Conservation (phyloP, 164 flowering plant species). For the Paratinospora sagittata region DNA sequence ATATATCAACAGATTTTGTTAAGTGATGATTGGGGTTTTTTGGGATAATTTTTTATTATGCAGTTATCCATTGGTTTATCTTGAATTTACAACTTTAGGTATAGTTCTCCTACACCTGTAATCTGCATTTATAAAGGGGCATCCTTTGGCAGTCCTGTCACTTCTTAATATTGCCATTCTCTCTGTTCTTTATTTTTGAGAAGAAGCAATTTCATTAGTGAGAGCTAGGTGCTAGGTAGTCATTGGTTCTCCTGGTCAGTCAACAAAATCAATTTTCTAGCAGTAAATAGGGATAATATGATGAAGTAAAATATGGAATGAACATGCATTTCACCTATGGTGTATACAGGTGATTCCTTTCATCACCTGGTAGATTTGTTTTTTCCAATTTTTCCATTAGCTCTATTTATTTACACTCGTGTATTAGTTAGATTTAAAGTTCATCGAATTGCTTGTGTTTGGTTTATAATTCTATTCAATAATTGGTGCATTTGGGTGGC, state of each 20-base stretch:
- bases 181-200: no score
- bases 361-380: no score
- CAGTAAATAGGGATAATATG: not conserved
- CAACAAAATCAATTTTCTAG: not conserved
- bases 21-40: not conserved
- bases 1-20: not conserved
- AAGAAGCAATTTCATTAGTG: no score
- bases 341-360: no score
- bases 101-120: not conserved
- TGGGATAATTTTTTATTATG: not conserved
- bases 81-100: not conserved
- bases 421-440: no score
- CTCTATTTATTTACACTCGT: no score
- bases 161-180: not conserved
- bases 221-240: no score
- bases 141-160: not conserved
- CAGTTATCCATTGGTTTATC: not conserved
- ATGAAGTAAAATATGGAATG: not conserved
- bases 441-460: not conserved
- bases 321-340: not conserved
- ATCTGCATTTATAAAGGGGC: not conserved
- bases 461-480: not conserved
- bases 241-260: not conserved
- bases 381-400: no score
- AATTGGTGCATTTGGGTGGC: slow-evolving; percentile 17